Evolutionary conservation across 371 early-diverging fungal genomes (phyloP), one percentile per base, ranked within the genome.

Genomic region (Circinella umbellata): DNA sequence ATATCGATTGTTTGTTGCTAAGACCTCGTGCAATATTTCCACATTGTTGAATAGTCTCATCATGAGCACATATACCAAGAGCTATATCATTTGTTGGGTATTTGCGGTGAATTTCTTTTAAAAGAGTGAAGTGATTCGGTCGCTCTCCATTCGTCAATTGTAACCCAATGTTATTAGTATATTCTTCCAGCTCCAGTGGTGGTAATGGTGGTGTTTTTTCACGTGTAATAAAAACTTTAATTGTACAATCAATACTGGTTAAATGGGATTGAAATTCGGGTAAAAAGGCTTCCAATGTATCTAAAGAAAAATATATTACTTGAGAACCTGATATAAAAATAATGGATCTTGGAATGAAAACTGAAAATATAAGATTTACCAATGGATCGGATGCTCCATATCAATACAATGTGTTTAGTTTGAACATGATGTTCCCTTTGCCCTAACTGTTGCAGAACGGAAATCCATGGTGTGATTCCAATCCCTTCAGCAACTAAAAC

Each of bases 381-480:
- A 73, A 68, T 64, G 3, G 64, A 59, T 49, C 72, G 70, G 35
- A 76, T 69, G 15, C 71, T 74, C 78, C 81, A 81, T 0, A 78
- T 69, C 4, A 75, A 55, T 35, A 65, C 39, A 0, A 75, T 36
- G 4, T 48, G 54, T 59, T 65, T 68, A 0, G 77, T 81, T 47
- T 61, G 64, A 36, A 74, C 64, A 0, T 59, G 42, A 63, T 69
- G 71, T 34, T 67, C 59, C 20, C 64, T 62, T 57, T 71, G 51
- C 27, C 69, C 59, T 7, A 78, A 17, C 20, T 74, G 73, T 42
- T 80, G 73, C 36, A 83, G 34, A 8, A 79, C 69, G 17, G 77
- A 73, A 4, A 83, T 61, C 83, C 83, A 83, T 1, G 83, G 83
- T 27, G 83, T 80, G 54, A 83, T 78, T 0, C 83, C 83, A 51